These are phyloP conservation scores for Daedaleopsis sinensis DNA, from an alignment of 768 basidiomycete species.

Conservation along the genomic window DNA sequence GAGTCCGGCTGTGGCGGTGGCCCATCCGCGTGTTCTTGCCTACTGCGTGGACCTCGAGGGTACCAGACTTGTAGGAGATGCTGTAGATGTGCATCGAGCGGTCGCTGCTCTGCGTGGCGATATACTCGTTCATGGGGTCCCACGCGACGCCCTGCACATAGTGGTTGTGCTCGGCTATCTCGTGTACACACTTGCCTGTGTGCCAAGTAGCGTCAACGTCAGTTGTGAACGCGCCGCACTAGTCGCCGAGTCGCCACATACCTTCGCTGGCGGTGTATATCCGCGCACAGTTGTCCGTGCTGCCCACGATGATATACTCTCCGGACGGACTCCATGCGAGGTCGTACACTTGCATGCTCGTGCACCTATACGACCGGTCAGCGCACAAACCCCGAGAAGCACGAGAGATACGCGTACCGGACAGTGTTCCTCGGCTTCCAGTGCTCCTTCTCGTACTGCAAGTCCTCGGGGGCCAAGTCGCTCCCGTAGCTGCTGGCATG, in stretches of 20 bases:
- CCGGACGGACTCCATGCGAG: conserved; percentile 97
- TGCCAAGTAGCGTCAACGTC: background rate
- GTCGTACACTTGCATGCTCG: conserved; percentile 96
- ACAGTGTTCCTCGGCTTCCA: conserved; percentile 92
- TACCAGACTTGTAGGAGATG: conserved; percentile 77
- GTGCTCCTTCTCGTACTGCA: conserved; percentile 90
- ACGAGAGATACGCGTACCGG: conserved; percentile 48
- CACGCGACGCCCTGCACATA: conserved; percentile 99
- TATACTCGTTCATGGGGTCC: conserved; percentile 97
- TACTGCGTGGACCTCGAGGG: conserved; percentile 87
- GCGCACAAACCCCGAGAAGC: background rate
- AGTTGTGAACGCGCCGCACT: background rate
- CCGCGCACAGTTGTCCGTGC: conserved; percentile 93
- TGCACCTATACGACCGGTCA: conserved; percentile 59
- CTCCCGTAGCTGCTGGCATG: conserved; percentile 79
- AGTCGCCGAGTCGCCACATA: conserved; percentile 33
- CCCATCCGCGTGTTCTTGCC: conserved; percentile 85
- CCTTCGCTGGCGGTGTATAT: conserved; percentile 80
- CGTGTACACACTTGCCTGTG: conserved; percentile 82
- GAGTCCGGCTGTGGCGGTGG: conserved; percentile 70
- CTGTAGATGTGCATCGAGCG: conserved; percentile 94
- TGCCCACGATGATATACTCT: conserved; percentile 93
- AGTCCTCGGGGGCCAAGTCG: conserved; percentile 75
- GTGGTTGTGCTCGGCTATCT: conserved; percentile 93
- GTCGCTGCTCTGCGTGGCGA: conserved; percentile 97